Evolutionary conservation across 2,329 filamentous ascomycete genomes (phyloP), one percentile per base, ranked within the genome.

Genomic region (Pseudopyricularia javanii): DNA sequence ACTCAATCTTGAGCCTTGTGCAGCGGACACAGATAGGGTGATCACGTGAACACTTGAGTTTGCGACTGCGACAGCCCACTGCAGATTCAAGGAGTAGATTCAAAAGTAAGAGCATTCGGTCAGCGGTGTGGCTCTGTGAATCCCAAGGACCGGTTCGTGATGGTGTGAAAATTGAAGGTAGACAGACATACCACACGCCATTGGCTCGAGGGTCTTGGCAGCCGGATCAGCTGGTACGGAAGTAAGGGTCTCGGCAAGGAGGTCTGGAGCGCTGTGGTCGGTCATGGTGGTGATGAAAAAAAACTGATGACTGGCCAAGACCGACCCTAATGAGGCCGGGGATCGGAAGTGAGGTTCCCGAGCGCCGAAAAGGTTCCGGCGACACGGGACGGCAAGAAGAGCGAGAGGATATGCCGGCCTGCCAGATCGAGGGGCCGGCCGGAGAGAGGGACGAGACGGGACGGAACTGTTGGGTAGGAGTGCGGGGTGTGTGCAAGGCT

Each of bases 11-110:
- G 48, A 91, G 70, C 58, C 86, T 80, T 52, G 79, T 73, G 66
- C 91, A 96, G 20, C 90, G 91, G 43, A 82, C 80, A 62, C 91
- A 96, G 26, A 81, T 79, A 15, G 90, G 90, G 62, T 83, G 86
- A 48, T 73, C 74, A 30, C 90, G 86, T 68, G 96, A 90, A 70
- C 91, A 96, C 67, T 86, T 86, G 60, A 95, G 72, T 69, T 96
- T 96, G 60, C 90, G 78, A 62, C 84, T 84, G 58, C 91, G 79
- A 66, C 90, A 95, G 52, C 88, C 77, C 37, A 43, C 37, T 43
- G 37, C 7, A n/a, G 14, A 20, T 11, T 8, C 5, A 11, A 43
- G 17, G 22, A 43, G 22, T 20, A 43, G 22, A 20, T 43, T 47
- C 45, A 47, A 9, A 30, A 30, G n/a, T 47, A 30, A 34, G 33